Base-by-base conservation (phyloP, 805 yeast species). In the Tetrapisispora pingtungensis region DNA sequence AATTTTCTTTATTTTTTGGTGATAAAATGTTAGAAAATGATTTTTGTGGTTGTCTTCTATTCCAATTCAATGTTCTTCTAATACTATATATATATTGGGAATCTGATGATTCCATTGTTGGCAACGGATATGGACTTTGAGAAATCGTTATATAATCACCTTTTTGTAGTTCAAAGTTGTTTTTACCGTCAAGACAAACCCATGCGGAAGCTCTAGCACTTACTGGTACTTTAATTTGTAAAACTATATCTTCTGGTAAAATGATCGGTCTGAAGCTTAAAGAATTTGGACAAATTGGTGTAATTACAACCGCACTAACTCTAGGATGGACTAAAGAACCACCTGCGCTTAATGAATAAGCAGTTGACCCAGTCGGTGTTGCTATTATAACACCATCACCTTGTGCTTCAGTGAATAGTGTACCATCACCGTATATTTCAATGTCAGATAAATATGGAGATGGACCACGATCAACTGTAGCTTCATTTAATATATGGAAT, bases 311-410 rank as follows among this genome's bases (percentile, higher is more conserved):
- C 12, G 95, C 95, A 46, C 86, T 81, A n/a, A 89, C 94, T 26
- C 84, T 86, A 0, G 97, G 96, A 56, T 89, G 96, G 7, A 89
- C 95, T 41, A 89, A 72, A 1, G 95, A 82, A 1, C 97, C 97
- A 8, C 96, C 96, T 0, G 97, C 96, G 35, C 94, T 81, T 39
- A 89, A 69, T 1, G 96, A 86, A 62, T 89, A 89, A 0, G 97
- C 97, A 0, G 97, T 89, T 1, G 96, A 86, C 0, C 97, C 97
- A 0, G 96, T 87, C 8, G 96, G 97, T 0, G 96, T 88, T 0
- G 95, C 90, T 28, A 88, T 73, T 42, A 89, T 88, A 15, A 88
- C 68, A 0, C 97, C 97, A 65, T 88, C 97, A 1, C 96, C 96
- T 61, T 86, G 95, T 1, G 90, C 93, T 22, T 84, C 81, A 0